Evolutionary conservation across 2,329 filamentous ascomycete species (phyloP), one percentile per base, ranked within the genome.

Genomic region (Nemania bipapillata): DNA sequence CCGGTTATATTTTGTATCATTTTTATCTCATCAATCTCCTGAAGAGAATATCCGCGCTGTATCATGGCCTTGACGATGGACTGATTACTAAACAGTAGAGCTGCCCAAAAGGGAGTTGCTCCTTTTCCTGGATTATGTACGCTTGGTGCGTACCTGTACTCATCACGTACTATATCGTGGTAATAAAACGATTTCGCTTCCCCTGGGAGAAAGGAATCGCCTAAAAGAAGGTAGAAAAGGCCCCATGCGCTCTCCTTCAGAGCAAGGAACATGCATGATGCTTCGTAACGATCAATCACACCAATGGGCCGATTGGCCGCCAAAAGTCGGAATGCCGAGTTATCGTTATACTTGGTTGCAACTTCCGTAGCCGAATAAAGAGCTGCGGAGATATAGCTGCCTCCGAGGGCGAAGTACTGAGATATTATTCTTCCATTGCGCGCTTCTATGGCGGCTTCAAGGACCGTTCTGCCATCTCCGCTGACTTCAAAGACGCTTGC

Each of bases 201-300:
- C n/a, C 52, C 40, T 28, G 60, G 52, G 5, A 35, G 11, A 28
- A 63, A 63, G 2, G 50, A 22, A n/a, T 52, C 49, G 15, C 20
- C 11, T n/a, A 56, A 24, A 5, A 49, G 28, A 22, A 49, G 20
- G 8, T 40, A 4, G 7, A 6, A n/a, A 49, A 56, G 50, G 4
- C 49, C 52, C 60, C 60, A 63, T 56, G 24, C 37, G 2, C 20
- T 1, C 3, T 37, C 26, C 7, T 20, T 15, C 9, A 56, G 12
- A 24, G 60, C 30, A 5, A 55, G 7, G 24, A 63, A 50, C 12
- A 63, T 28, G 30, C 35, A 63, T 9, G 61, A 57, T 4, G 61
- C 61, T 22, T 63, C 61, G 28, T 40, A 30, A 7, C 53, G 37
- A 7, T 63, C 61, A 17, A 63, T 63, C 7, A 15, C n/a, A 3